Conservation (phyloP, 257 asterid genomes). For the Fraxinus quadrangulata region DNA sequence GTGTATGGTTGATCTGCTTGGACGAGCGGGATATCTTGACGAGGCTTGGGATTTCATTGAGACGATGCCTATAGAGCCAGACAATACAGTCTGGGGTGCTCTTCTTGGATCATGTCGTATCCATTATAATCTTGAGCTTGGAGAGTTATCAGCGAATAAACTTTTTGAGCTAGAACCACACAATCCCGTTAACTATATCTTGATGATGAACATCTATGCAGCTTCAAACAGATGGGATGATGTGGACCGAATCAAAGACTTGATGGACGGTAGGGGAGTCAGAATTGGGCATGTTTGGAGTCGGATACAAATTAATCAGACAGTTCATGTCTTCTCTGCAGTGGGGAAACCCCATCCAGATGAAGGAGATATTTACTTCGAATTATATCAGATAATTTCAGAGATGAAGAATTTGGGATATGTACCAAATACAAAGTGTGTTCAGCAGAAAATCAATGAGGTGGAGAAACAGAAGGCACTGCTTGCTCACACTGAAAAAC, state of each 20-base stretch:
- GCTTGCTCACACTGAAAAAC: constrained; percentile 59
- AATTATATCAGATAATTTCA: constrained; percentile 50
- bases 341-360: constrained; percentile 52
- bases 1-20: constrained; percentile 72
- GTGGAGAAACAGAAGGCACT: constrained; percentile 57
- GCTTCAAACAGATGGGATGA: constrained; percentile 49
- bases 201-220: constrained; percentile 57
- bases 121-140: constrained; percentile 47
- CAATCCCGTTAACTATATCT: constrained; percentile 56
- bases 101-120: constrained; percentile 55
- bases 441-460: constrained; percentile 41
- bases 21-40: constrained; percentile 60
- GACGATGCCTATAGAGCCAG: constrained; percentile 55
- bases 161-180: constrained; percentile 56
- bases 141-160: constrained; percentile 53
- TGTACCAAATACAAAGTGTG: constrained; percentile 49
- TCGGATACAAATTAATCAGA: constrained; percentile 50
- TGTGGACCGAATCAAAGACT: constrained; percentile 38
- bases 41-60: constrained; percentile 64
- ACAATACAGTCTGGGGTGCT: constrained; percentile 63
- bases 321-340: constrained; percentile 45
- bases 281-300: constrained; percentile 56
- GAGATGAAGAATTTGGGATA: constrained; percentile 58
- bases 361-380: constrained; percentile 57
- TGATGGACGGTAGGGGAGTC: constrained; percentile 43